Evolutionary conservation across 805 yeast species (phyloP).

Genomic region (Barnettozyma siamensis): DNA sequence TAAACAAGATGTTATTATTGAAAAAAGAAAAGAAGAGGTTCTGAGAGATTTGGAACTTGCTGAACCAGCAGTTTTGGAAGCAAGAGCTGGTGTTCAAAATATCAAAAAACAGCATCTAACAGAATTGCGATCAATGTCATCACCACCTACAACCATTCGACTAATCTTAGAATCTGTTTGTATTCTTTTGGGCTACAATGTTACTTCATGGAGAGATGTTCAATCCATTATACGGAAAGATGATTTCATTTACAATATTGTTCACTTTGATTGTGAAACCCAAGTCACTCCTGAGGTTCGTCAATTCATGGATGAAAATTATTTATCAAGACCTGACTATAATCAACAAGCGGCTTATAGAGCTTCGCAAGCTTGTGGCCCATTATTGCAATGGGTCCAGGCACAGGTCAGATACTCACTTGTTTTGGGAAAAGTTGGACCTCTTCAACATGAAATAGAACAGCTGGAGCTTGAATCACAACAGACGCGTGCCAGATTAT

Average conservation of each 20-base stretch:
- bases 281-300: conserved; percentile 53
- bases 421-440: conserved; percentile 67
- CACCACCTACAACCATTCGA: conserved; percentile 87
- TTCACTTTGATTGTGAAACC: conserved; percentile 58
- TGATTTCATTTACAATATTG: conserved; percentile 81
- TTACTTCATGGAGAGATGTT: conserved; percentile 73
- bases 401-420: conserved; percentile 81
- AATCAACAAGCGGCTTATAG: conserved; percentile 71
- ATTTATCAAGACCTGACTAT: conserved; percentile 57
- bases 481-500: conserved; percentile 60
- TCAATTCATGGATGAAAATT: conserved; percentile 49
- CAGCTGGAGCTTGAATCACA: conserved; percentile 53
- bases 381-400: conserved; percentile 78
- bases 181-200: conserved; percentile 66
- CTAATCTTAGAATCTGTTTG: conserved; percentile 86
- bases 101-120: conserved; percentile 90
- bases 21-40: conserved; percentile 47
- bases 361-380: conserved; percentile 96
- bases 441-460: conserved; percentile 61
- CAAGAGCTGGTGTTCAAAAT: conserved; percentile 84
- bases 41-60: conserved; percentile 63
- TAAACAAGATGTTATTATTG: conserved; percentile 58
- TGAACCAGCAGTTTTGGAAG: conserved; percentile 81
- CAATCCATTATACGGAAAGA: conserved; percentile 75
- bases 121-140: conserved; percentile 81